A percentile compares a stretch with the other conserved stretches of the same genome.
phyloP scores from a whole-genome alignment of 2,329 filamentous ascomycete species.

The Xylariaceae sp. region DNA sequence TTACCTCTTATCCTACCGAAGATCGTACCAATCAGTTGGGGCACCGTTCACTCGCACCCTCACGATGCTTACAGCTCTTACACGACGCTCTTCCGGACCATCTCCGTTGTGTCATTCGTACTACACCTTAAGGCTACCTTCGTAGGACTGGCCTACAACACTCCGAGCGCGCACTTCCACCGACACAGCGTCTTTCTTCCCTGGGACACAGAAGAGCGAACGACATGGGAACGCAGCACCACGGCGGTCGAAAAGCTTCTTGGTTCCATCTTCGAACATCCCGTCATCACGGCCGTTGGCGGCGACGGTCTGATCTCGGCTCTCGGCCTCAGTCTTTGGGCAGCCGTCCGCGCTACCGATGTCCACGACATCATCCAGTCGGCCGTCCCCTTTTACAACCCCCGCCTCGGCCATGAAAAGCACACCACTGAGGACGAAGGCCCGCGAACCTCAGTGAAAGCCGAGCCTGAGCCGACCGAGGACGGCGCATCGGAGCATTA shows the following conservation, averaged over 20 bases:
- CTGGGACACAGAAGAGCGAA: conserved; percentile 49
- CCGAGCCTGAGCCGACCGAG: conserved; percentile 17
- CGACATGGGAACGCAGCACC: conserved; percentile 48
- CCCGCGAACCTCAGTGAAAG: conserved; percentile 16
- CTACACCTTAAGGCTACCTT: conserved; percentile 50
- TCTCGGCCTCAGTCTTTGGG: conserved; percentile 59
- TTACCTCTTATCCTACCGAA: conserved; percentile 50
- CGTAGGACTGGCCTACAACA: conserved; percentile 48
- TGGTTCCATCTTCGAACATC: conserved; percentile 57
- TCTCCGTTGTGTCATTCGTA: conserved; percentile 47
- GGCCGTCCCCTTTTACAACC: conserved; percentile 38
- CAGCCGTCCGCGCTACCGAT: conserved; percentile 56
- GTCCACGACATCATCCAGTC: conserved; percentile 51
- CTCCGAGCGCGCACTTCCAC: conserved; percentile 51
- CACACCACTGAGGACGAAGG: conserved; percentile 7
- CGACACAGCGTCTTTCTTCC: conserved; percentile 50
- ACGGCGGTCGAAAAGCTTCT: conserved; percentile 50
- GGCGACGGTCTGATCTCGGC: conserved; percentile 62
- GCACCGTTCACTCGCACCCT: conserved; percentile 45
- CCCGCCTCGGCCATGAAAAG: no score
- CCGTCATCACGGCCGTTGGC: conserved; percentile 58
- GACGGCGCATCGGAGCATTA: conserved; percentile 4
- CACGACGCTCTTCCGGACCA: conserved; percentile 49
- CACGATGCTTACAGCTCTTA: conserved; percentile 46
- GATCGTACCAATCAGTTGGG: conserved; percentile 53